These are phyloP conservation scores for Hanseniaspora valbyensis DNA, from an alignment of 805 yeast genomes.

Conservation along the genomic window DNA sequence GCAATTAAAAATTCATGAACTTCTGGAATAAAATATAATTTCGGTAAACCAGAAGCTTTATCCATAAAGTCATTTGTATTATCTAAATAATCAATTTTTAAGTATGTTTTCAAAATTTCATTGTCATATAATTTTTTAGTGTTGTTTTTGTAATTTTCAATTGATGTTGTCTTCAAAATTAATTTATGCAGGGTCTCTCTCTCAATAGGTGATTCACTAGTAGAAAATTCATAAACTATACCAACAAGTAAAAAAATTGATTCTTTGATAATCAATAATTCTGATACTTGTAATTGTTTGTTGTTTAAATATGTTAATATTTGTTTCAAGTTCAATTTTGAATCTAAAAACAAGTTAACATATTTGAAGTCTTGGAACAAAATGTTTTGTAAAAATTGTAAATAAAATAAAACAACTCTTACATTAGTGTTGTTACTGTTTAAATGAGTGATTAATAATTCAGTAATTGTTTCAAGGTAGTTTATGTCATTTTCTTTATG, in stretches of 20 bases:
- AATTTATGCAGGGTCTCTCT: constrained; percentile 51
- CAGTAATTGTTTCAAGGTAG: constrained; percentile 66
- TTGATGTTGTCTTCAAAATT: constrained; percentile 63
- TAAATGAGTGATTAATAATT: constrained; percentile 56
- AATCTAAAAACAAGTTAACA: constrained; percentile 62
- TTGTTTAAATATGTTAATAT: constrained; percentile 55
- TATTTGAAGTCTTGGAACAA: constrained; percentile 66
- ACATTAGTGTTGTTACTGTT: constrained; percentile 45
- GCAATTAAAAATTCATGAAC: constrained; percentile 61
- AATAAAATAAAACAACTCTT: constrained; percentile 64
- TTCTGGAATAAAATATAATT: constrained; percentile 55
- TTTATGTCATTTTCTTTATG: constrained; percentile 56
- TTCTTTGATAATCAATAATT: constrained; percentile 54
- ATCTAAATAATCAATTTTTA: constrained; percentile 46
- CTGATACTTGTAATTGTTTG: constrained; percentile 32
- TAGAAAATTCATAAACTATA: constrained; percentile 71
- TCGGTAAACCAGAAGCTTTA: constrained; percentile 54
- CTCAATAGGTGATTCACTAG: constrained; percentile 40
- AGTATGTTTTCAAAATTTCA: constrained; percentile 44
- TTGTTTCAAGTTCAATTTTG: constrained; percentile 53
- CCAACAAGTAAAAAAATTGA: constrained; percentile 64
- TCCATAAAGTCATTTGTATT: constrained; percentile 33
- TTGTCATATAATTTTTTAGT: constrained; percentile 61
- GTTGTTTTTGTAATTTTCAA: constrained; percentile 64
- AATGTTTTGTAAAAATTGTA: constrained; percentile 66